Evolutionary conservation across 78 protist species (phyloP).

Genomic region (Chrysochromulina parva): DNA sequence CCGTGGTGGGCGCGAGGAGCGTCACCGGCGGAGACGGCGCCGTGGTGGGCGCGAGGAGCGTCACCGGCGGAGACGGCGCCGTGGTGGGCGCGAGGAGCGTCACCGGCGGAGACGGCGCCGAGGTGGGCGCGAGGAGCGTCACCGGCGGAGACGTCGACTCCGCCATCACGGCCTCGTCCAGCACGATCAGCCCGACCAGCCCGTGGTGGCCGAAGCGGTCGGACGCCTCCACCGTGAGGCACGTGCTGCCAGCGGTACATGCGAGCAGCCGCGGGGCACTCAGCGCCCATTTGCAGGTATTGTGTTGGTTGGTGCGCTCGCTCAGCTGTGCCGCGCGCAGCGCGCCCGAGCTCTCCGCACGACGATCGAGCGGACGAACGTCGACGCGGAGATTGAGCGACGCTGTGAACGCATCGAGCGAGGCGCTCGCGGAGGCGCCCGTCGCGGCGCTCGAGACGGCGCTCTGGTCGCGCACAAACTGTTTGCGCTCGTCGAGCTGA

Average conservation of each 20-base stretch:
- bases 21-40: too few relatives aligned
- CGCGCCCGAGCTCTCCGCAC: too few relatives aligned
- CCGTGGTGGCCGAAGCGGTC: slow-evolving; percentile 24
- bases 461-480: background rate
- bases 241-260: background rate
- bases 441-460: background rate
- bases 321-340: slow-evolving; percentile 8
- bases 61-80: too few relatives aligned
- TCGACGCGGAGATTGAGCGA: slow-evolving; percentile 11
- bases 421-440: background rate
- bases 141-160: background rate
- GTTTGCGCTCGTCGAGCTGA: background rate
- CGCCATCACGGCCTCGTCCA: background rate
- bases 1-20: too few relatives aligned
- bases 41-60: too few relatives aligned
- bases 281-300: background rate
- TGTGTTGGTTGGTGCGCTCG: slow-evolving; percentile 31
- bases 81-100: too few relatives aligned
- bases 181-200: background rate
- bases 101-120: too few relatives aligned
- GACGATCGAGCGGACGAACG: background rate
- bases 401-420: background rate
- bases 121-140: too few relatives aligned
- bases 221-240: background rate
- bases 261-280: background rate